Base-by-base conservation (phyloP, 1,139 yeast species). In the Saccharomyces hybrid region DNA sequence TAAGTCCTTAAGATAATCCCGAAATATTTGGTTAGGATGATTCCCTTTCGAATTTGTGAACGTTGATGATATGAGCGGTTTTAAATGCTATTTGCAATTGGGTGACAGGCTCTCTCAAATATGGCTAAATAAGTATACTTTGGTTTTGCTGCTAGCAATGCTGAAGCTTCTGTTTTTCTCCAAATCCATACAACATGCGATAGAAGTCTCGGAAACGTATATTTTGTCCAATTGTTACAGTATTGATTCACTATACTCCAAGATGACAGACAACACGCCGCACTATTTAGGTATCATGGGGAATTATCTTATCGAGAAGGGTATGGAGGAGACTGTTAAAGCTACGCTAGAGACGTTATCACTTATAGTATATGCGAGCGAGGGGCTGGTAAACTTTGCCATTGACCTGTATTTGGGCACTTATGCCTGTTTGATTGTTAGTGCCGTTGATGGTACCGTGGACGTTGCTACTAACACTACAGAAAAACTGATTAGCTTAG, bases 321-420 rank as follows among this genome's bases (percentile, higher is more conserved):
- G 79, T 0, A 66, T 86, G 50, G 74, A 77, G 26, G 74, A 75
- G 34, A 68, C 82, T 0, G 77, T 83, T 27, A 63, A 70, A 2
- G 81, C 78, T 0, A 69, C 81, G 4, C 62, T 77, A 27, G 63
- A 70, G 2, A 62, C 76, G 1, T 54, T 81, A 34, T 65, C 74
- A 2, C 58, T 83, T 41, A 61, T 81, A 14, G 67, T 88, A 0
- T 76, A 80, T 0, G 84, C 84, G 0, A 73, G 84, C 13, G 84
- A 87, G 61, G 76, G 78, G 49, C 60, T 90, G 41, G 68, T 88
- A 0, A 64, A 81, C 9, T 90, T 93, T 65, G 75, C 82, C 26
- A 71, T 93, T 16, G 90, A 88, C 47, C 64, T 91, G 59, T 79
- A 86, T 52, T 71, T 90, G 7, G 98, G 97, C 0, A 91, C 98